phyloP scores from a whole-genome alignment of 2,329 filamentous ascomycete species.

The Mariannaea sp. region DNA sequence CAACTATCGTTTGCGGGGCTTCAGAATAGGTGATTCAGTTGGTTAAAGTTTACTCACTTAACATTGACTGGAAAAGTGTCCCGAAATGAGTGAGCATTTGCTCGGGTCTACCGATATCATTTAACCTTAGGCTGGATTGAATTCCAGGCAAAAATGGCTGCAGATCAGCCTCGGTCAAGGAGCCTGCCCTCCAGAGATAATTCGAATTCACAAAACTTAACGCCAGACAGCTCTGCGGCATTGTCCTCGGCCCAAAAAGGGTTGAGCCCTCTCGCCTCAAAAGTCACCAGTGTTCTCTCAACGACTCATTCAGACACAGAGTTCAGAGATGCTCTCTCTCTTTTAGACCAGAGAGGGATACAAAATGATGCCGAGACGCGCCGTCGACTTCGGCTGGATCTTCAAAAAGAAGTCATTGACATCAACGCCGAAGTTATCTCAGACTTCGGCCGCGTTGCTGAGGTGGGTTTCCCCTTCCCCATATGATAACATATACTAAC shows the following conservation, averaged over 20 bases:
- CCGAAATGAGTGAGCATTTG: constrained; percentile 19
- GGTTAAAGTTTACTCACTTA: background rate
- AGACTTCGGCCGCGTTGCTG: constrained; percentile 87
- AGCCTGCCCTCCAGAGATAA: constrained; percentile 32
- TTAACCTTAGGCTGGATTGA: background rate
- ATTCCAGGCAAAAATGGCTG: constrained; percentile 23
- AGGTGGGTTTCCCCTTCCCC: constrained; percentile 60
- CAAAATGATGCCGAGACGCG: constrained; percentile 78
- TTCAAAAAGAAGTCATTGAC: constrained; percentile 91
- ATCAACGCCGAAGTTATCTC: constrained; percentile 88
- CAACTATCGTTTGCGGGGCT: background rate
- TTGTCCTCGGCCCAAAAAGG: constrained; percentile 60
- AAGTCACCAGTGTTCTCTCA: constrained; percentile 84
- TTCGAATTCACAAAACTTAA: constrained; percentile 61
- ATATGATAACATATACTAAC: constrained; percentile 26
- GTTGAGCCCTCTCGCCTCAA: constrained; percentile 74
- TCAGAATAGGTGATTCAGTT: background rate
- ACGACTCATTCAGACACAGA: constrained; percentile 92
- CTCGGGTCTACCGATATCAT: background rate
- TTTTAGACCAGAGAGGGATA: constrained; percentile 74
- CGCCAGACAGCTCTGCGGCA: constrained; percentile 83
- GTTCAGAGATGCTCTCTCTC: constrained; percentile 80
- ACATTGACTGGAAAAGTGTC: background rate
- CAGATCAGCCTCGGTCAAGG: constrained; percentile 30
- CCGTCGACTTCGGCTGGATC: constrained; percentile 76